Evolutionary conservation across 2,329 filamentous ascomycete species (phyloP), one percentile per base, ranked within the genome.

Genomic region (Pseudofabraea citricarpa): DNA sequence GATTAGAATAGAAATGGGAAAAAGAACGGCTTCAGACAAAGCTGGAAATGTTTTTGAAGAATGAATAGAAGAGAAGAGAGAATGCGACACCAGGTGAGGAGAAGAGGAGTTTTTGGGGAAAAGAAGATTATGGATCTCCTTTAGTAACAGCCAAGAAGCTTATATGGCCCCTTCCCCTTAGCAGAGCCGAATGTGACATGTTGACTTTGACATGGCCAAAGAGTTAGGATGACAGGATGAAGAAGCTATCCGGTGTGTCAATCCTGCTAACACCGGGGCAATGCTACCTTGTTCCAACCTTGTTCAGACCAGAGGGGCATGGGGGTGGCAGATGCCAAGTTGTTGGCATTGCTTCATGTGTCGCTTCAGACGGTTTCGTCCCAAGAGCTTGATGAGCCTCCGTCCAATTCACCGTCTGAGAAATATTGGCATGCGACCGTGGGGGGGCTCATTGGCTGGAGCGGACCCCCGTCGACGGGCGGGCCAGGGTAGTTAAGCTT

Each of bases 341-440:
- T 43, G 36, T 38, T 39, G 45, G 37, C 23, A 40, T 41, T 50
- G 48, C 48, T 50, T 50, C 48, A 50, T 20, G 36, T 47, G 19
- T 45, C 46, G 46, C 43, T 48, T 45, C 32, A 29, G 13, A 20
- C 15, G 16, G 47, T 49, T 44, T 49, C 39, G 45, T 49, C 44
- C 46, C 36, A 31, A 37, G 22, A 23, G 15, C 27, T 31, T 31
- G 27, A 31, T 15, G 27, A 31, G 16, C 27, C 6, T 31, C 16
- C 9, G 4, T 4, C 27, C 5, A 8, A 8, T 15, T 31, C 27
- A 31, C 16, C 9, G 13, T n/a, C 6, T 31, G 6, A 7, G 27
- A 12, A 5, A 5, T 4, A 12, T 12, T 31, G n/a, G n/a, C 27
- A 5, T 4, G 27, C 6, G 13, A 15, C 9, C 6, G 27, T 5